Conservation (phyloP, 495 filamentous ascomycete genomes). For the Terfezia boudieri region DNA sequence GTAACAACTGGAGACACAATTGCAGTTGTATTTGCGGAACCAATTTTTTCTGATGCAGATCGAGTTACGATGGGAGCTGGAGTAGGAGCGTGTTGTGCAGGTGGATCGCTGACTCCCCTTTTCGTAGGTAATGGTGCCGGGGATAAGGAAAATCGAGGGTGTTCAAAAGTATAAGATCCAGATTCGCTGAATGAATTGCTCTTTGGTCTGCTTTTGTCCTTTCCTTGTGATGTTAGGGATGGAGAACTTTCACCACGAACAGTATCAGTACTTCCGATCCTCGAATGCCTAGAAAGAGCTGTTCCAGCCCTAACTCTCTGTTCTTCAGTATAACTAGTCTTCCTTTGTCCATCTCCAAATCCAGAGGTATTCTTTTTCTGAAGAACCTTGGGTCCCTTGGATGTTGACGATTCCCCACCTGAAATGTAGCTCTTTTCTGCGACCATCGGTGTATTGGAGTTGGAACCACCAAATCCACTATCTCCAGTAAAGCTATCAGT, state of each 20-base stretch:
- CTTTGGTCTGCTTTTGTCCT: constrained; percentile 15
- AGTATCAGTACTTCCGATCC: constrained; percentile 44
- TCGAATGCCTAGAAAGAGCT: constrained; percentile 46
- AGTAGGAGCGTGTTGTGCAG: too few species aligned
- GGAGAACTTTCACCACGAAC: not conserved
- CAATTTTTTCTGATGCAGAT: too few species aligned
- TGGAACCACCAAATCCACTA: constrained; percentile 18
- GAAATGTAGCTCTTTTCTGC: constrained; percentile 89
- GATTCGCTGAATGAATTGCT: constrained; percentile 9
- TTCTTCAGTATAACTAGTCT: constrained; percentile 54
- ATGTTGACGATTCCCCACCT: constrained; percentile 58
- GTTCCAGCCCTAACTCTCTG: constrained; percentile 36
- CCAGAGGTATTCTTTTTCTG: constrained; percentile 45
- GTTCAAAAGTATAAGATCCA: not conserved
- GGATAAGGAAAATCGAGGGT: not conserved
- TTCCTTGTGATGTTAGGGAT: constrained; percentile 2
- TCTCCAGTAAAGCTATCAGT: constrained; percentile 18
- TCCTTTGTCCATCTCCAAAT: constrained; percentile 30
- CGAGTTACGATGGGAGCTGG: too few species aligned
- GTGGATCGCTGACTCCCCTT: too few species aligned
- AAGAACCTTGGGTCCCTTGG: constrained; percentile 44
- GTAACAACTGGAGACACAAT: too few species aligned
- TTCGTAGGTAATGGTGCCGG: not conserved
- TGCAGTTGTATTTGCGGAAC: too few species aligned
- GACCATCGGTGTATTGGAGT: constrained; percentile 26